These are phyloP conservation scores for Annulohypoxylon maeteangense DNA, from an alignment of 495 filamentous ascomycete genomes.

Conservation along the genomic window DNA sequence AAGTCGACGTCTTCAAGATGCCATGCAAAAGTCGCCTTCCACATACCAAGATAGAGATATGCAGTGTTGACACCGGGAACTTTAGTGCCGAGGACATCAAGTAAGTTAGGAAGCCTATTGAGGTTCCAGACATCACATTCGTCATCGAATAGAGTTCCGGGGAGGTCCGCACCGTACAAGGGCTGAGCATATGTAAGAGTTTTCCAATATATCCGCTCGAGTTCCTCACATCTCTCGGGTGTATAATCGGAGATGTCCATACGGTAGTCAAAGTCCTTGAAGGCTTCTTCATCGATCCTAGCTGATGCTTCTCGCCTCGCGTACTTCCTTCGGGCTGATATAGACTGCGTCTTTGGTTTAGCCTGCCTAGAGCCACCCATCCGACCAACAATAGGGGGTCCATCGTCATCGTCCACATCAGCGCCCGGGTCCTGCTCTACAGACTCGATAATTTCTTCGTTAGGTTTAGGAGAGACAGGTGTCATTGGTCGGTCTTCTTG, in stretches of 20 bases:
- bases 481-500: conserved; percentile 64
- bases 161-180: conserved; percentile 96
- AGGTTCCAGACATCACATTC: conserved; percentile 89
- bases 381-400: conserved; percentile 50
- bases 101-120: conserved; percentile 89
- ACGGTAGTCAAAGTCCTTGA: conserved; percentile 88
- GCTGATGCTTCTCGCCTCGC: conserved; percentile 78
- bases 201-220: conserved; percentile 96
- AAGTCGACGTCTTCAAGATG: conserved; percentile 98
- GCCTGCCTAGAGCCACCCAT: conserved; percentile 56
- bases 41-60: conserved; percentile 99
- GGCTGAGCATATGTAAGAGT: conserved; percentile 93
- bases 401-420: conserved; percentile 60
- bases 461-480: conserved; percentile 61
- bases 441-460: conserved; percentile 57
- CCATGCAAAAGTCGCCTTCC: conserved; percentile 99
- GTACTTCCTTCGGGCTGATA: conserved; percentile 77
- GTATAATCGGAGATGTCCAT: conserved; percentile 89
- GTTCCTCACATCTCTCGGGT: conserved; percentile 87
- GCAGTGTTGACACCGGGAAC: conserved; percentile 98
- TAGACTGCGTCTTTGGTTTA: conserved; percentile 63
- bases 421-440: conserved; percentile 58
- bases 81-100: conserved; percentile 94
- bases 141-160: conserved; percentile 94
- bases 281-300: conserved; percentile 83